Base-by-base conservation (phyloP, 2,329 filamentous ascomycete genomes). In the Diaporthe ilicicola region DNA sequence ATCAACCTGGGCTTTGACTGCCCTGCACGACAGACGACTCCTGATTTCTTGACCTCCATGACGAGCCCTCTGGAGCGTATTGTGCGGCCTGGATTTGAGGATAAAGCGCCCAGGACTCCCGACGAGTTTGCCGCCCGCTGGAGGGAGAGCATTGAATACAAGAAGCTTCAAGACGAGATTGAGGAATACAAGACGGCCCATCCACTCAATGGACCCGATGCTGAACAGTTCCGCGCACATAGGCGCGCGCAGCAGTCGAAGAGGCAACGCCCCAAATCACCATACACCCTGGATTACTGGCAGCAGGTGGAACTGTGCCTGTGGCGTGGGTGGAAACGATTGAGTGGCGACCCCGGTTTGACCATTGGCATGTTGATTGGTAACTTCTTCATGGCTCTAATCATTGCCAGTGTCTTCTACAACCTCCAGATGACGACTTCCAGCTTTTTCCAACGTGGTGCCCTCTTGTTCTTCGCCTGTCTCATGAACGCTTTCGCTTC, bases 381-480 rank as follows among this genome's bases (percentile, higher is more conserved):
- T 74, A 97, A 97, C 81, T 88, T 91, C 56, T 82, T 89, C 75
- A 92, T 95, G 89, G 87, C 92, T 70, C 85, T 97, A 73, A 92
- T 97, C 78, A 89, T 97, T 72, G 82, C 92, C 66, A 92, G 91
- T 74, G 91, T 97, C 75, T 97, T 96, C 82, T 97, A 89, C 85
- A 92, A 97, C 79, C 82, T 97, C 46, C 79, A 87, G 34, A 77
- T 85, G 0, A 86, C 84, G n/a, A 92, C 93, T 0, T 77, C 81
- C 22, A 94, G 91, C 77, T 97, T 97, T 85, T 97, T 91, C 83
- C 88, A 89, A 76, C 90, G 94, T 73, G 93, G 92, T 74, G 91
- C 93, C 54, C 86, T 97, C 29, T 85, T 97, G 66, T 97, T 97
- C 88, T 96, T 97, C 78, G 93, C 93, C 75, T 91, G 94, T 77